Percentiles rank a stretch among this genome's conserved stretches.
phyloP scores from a whole-genome alignment of 768 basidiomycete species.

The Butyriboletus loyo region DNA sequence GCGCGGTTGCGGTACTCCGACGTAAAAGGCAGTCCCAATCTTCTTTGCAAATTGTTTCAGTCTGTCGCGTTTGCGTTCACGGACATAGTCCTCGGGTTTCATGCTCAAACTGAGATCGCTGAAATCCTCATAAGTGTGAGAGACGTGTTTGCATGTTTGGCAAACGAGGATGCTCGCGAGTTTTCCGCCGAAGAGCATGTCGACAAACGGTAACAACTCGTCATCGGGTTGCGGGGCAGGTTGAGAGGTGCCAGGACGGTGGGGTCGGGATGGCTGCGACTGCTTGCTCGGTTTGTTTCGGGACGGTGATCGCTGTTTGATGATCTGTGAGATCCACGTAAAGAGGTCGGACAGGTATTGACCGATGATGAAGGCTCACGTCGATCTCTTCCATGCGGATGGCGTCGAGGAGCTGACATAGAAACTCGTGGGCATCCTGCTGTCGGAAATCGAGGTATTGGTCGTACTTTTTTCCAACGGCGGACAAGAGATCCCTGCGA shows the following conservation, averaged over 20 bases:
- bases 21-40: slow-evolving; percentile 35
- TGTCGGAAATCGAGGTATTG: slow-evolving; percentile 95
- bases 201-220: slow-evolving; percentile 69
- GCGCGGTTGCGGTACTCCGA: slow-evolving; percentile 38
- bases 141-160: slow-evolving; percentile 90
- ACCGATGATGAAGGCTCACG: slow-evolving; percentile 39
- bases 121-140: slow-evolving; percentile 78
- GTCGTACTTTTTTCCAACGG: slow-evolving; percentile 82
- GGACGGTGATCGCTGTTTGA: slow-evolving; percentile 63
- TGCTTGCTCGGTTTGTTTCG: slow-evolving; percentile 36
- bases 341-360: neutral
- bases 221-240: slow-evolving; percentile 34
- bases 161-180: slow-evolving; percentile 92
- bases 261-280: neutral
- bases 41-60: slow-evolving; percentile 72
- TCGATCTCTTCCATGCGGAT: slow-evolving; percentile 96
- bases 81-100: slow-evolving; percentile 74
- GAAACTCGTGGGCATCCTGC: slow-evolving; percentile 93
- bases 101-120: slow-evolving; percentile 90
- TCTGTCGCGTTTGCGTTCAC: slow-evolving; percentile 72
- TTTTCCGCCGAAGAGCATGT: slow-evolving; percentile 88
- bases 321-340: slow-evolving; percentile 49
- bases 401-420: slow-evolving; percentile 84
- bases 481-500: slow-evolving; percentile 56
- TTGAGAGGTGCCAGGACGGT: neutral